These are phyloP conservation scores for Heliosperma pusillum DNA, from an alignment of 148 eudicot species.

Conservation along the genomic window DNA sequence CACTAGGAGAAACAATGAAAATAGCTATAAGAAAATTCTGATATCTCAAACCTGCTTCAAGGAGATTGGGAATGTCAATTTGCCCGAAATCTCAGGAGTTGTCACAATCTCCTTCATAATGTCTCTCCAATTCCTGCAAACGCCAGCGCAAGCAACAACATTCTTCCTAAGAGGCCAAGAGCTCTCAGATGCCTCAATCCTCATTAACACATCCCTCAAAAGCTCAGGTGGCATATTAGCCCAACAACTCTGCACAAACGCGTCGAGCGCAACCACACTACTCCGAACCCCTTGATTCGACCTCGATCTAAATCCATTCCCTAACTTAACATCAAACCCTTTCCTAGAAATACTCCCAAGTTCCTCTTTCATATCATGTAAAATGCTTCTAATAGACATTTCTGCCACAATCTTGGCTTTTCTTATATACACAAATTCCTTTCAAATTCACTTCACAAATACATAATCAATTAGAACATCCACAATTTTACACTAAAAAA, in stretches of 20 bases:
- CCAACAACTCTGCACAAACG: conserved; percentile 82
- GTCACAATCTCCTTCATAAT: conserved; percentile 75
- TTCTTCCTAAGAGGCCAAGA: conserved; percentile 64
- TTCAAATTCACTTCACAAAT: conserved; percentile 1
- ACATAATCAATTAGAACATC: neutral
- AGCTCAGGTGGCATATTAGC: conserved; percentile 93
- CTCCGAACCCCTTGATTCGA: conserved; percentile 72
- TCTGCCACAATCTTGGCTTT: conserved; percentile 1
- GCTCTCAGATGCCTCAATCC: conserved; percentile 73
- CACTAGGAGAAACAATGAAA: conserved; percentile 11
- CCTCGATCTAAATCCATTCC: conserved; percentile 68
- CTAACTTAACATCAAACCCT: conserved; percentile 64
- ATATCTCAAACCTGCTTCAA: conserved; percentile 69
- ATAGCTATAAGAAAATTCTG: neutral
- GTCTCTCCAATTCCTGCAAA: conserved; percentile 87
- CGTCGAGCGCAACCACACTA: conserved; percentile 49
- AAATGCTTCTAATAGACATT: conserved; percentile 69
- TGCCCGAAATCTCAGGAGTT: conserved; percentile 54
- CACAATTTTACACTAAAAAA: neutral
- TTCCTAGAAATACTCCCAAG: conserved; percentile 70
- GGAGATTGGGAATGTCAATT: conserved; percentile 85
- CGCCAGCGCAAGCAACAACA: conserved; percentile 88
- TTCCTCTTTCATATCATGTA: conserved; percentile 80
- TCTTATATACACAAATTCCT: conserved; percentile 6
- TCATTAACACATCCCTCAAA: conserved; percentile 74